A percentile compares a stretch with the other conserved stretches of the same genome.
These are phyloP conservation scores for Dipodascus albidus DNA, from an alignment of 805 yeast species.

Conservation along the genomic window DNA sequence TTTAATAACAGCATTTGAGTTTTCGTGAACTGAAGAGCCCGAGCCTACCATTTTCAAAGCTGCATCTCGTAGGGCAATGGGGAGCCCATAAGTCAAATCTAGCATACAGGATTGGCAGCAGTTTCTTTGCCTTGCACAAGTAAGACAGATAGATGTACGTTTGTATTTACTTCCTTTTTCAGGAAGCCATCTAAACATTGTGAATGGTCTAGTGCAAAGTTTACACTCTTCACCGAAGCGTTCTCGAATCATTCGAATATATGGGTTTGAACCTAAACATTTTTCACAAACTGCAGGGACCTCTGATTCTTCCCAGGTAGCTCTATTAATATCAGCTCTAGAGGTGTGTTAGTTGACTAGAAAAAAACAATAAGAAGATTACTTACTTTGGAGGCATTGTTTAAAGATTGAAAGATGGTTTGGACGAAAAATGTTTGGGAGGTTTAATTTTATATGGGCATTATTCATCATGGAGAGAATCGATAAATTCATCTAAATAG, in stretches of 20 bases:
- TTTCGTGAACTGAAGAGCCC: slow-evolving; percentile 27
- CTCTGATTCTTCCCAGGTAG: slow-evolving; percentile 26
- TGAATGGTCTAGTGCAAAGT: slow-evolving; percentile 75
- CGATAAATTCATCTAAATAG: slow-evolving; percentile 7
- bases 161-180: slow-evolving; percentile 34
- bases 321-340: slow-evolving; percentile 24
- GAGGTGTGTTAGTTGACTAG: not conserved
- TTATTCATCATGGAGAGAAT: slow-evolving; percentile 5
- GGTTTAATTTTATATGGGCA: not conserved
- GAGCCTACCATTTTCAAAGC: slow-evolving; percentile 55
- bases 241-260: slow-evolving; percentile 62
- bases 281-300: slow-evolving; percentile 59
- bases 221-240: slow-evolving; percentile 71
- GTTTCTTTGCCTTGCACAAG: slow-evolving; percentile 69
- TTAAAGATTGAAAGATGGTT: not conserved
- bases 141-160: slow-evolving; percentile 61
- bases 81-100: slow-evolving; percentile 74
- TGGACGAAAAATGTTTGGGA: slow-evolving; percentile 1
- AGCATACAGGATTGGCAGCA: slow-evolving; percentile 84
- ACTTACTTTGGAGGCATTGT: slow-evolving; percentile 7
- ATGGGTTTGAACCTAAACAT: slow-evolving; percentile 60
- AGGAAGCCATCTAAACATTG: slow-evolving; percentile 66
- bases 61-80: slow-evolving; percentile 66
- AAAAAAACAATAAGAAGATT: not conserved
- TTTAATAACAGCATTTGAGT: slow-evolving; percentile 42